A percentile compares a stretch with the other conserved stretches of the same genome.
phyloP scores from a whole-genome alignment of 176 grass and related monocot genomes.

The Echinochloa phyllopogon region DNA sequence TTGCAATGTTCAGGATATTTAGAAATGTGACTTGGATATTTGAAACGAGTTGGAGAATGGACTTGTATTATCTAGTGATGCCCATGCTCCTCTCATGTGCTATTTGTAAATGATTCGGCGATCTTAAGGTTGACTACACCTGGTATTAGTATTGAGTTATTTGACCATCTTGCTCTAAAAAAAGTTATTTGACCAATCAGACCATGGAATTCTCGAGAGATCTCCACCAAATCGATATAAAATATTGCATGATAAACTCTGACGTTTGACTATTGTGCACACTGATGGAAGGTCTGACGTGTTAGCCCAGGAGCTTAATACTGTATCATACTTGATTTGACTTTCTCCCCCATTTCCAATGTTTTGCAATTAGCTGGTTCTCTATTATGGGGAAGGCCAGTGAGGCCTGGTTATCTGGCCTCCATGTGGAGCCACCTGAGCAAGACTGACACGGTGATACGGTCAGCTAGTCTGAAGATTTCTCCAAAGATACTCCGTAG shows the following conservation, averaged over 20 bases:
- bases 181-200: neutral
- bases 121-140: constrained; percentile 6
- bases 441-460: constrained; percentile 1
- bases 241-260: constrained; percentile 9
- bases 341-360: neutral
- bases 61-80: neutral
- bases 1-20: neutral
- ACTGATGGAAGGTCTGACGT: neutral
- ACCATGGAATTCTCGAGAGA: neutral
- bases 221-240: constrained; percentile 20
- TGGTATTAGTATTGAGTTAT: neutral
- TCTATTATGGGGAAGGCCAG: neutral
- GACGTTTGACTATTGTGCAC: neutral
- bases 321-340: neutral
- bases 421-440: constrained; percentile 34
- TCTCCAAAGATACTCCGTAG: neutral
- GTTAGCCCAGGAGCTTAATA: neutral
- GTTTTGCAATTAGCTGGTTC: neutral
- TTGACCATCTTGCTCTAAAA: no score
- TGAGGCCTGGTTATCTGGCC: constrained; percentile 1
- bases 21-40: neutral
- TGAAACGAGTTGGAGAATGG: neutral
- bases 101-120: constrained; percentile 10
- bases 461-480: neutral
- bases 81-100: neutral